Base-by-base conservation (phyloP, 2,329 filamentous ascomycete genomes). In the Phaeosphaeriaceae sp. region DNA sequence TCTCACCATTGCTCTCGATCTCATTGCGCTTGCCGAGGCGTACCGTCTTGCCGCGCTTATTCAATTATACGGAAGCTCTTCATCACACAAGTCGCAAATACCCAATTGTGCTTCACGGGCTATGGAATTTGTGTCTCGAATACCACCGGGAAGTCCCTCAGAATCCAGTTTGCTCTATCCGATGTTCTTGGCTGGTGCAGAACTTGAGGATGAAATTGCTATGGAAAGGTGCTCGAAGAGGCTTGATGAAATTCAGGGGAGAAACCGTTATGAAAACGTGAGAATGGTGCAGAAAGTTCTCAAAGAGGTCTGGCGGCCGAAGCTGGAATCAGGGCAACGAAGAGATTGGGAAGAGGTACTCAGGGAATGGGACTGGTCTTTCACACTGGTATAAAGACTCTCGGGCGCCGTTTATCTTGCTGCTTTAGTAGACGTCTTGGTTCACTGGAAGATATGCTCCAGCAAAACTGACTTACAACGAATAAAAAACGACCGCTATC, bases 221-320 rank as follows among this genome's bases (percentile, higher is more conserved):
- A 71, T 68, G 12, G 56, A 65, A 8, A 60, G 51, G n/a, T 68
- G 68, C 38, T 64, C 61, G 13, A 59, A 64, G 38, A 50, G 69
- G 32, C 52, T 72, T 6, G 64, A 63, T 21, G 62, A 61, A 2
- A 71, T 72, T 9, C 67, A 70, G 26, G 58, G 63, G 6, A 54
- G 68, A n/a, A 71, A 72, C 40, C 58, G 60, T 6, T 72, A 72
- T 46, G 68, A 71, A 34, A 72, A 72, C 42, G 63, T 70, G 1
- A 60, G 58, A 32, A 67, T 60, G 47, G 68, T 70, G 3, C 65
- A 69, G 16, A 67, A 68, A 16, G 67, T 72, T n/a, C 49, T 72
- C 4, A 63, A 67, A 37, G 69, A 71, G 30, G 68, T 72, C 9
- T 72, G 69, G 69, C 54, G 64, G 23, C 61, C 67, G 17, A 66